Evolutionary conservation across 352 stramenopile species (phyloP).

Genomic region (Phytophthora pistaciae): DNA sequence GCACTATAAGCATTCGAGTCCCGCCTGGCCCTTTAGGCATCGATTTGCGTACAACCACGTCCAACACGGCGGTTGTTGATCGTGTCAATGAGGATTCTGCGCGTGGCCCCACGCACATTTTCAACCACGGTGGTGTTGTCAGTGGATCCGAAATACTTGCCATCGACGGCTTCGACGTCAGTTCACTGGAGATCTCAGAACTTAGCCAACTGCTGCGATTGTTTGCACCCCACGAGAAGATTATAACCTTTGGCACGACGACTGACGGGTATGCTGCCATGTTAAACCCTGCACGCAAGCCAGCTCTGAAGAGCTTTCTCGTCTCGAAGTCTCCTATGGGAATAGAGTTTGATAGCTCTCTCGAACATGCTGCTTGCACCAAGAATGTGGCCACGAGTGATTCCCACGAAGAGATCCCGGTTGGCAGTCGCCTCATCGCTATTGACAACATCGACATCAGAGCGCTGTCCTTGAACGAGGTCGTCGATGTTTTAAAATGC

Average conservation of each 20-base stretch:
- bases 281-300: conserved; percentile 25
- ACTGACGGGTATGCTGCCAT: conserved; percentile 43
- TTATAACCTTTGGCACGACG: conserved; percentile 69
- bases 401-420: conserved; percentile 32
- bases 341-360: conserved; percentile 41
- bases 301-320: conserved; percentile 21
- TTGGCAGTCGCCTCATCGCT: conserved; percentile 56
- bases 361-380: conserved; percentile 18
- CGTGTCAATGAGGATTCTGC: conserved; percentile 46
- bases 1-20: conserved; percentile 46
- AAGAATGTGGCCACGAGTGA: conserved; percentile 17
- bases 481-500: conserved; percentile 43
- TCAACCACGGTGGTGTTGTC: conserved; percentile 56
- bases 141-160: conserved; percentile 57
- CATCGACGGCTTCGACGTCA: conserved; percentile 61
- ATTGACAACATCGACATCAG: conserved; percentile 59
- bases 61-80: conserved; percentile 56
- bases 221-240: conserved; percentile 53
- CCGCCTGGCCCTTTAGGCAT: conserved; percentile 59
- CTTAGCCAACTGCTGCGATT: conserved; percentile 49
- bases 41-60: conserved; percentile 54
- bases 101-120: conserved; percentile 45
- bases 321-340: conserved; percentile 37
- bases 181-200: conserved; percentile 41
- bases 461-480: conserved; percentile 41